Base-by-base conservation (phyloP, 495 filamentous ascomycete genomes). In the Lophiostoma macrostomum region DNA sequence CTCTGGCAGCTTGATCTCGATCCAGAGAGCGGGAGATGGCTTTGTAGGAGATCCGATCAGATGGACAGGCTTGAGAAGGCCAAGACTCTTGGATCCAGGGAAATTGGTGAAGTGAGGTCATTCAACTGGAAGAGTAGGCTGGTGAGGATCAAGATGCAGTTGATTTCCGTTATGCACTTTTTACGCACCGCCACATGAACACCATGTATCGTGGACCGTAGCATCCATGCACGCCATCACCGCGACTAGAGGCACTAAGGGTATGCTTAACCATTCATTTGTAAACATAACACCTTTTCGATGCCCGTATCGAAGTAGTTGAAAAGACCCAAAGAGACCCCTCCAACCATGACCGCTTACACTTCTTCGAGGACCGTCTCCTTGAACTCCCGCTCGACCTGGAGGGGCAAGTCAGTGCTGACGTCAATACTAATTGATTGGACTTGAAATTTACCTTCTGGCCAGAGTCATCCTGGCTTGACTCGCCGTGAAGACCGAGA, bases 381-480 rank as follows among this genome's bases (percentile, higher is more conserved):
- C 85, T 95, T 95, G 86, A 97, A 98, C 77, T 98, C 93, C 62
- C 89, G 81, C 83, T 96, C 91, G 60, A 96, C 88, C 69, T 72
- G 43, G 20, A 44, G 4, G 13, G 13, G 25, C 13, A 34, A 46
- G 23, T 50, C 16, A 53, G 56, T 6, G 4, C n/a, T n/a, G n/a
- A 16, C 18, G 47, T 38, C 14, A 19, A 6, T 27, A 12, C 8
- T 18, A 5, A 27, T 19, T 24, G 19, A 5, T 18, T 3, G 11
- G 5, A 27, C 14, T 14, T 36, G n/a, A 10, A 5, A 43, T 59
- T 41, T 43, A 73, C 71, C 87, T 96, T 97, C 75, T 96, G 90
- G 63, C 93, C 93, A 71, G 87, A 80, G 74, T 98, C 93, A 72
- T 98, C 94, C 63, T 88, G 90, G 64, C 83, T 85, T 36, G 91